Evolutionary conservation across 78 protist genomes (phyloP), one percentile per base, ranked within the genome.

Genomic region (Dictyostelium purpureum): DNA sequence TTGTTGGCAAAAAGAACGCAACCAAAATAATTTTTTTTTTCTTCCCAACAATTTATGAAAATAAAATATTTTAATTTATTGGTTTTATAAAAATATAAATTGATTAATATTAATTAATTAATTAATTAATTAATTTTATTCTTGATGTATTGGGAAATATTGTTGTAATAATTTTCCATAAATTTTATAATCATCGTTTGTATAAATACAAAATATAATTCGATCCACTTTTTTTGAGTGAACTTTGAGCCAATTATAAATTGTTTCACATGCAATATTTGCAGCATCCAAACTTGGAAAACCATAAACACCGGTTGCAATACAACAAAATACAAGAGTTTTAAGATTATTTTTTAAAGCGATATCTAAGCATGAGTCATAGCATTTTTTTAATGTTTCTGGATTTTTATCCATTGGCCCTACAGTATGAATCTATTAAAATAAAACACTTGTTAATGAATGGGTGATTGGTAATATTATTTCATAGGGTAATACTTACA

Each of bases 371-470:
- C 65, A 59, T 12, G 85, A 57, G 19, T 40, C 59, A n/a, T 96
- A 96, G 21, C 97, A 96, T 28, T 57, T 38, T 35, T 31, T 56
- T n/a, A 96, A 59, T 14, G 74, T 21, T 7, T 71, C 66, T 2
- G 81, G 42, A n/a, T 74, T 79, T 21, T 28, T 79, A 31, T 77
- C 78, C 63, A 88, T 93, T n/a, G 97, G 97, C 0, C 97, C 97
- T 19, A 96, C 97, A 1, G 97, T 96, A 19, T 96, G 97, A 19
- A 96, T 66, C n/a, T n/a, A n/a, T n/a, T n/a, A n/a, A n/a, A n/a
- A n/a, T 52, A 40, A 70, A 37, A 24, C 7, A 61, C 6, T n/a
- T n/a, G n/a, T n/a, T n/a, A n/a, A n/a, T 52, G 57, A 18, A 14
- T 52, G 57, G 12, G 57, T 12, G 57, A 18, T 52, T 52, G 57